Evolutionary conservation across 768 basidiomycete genomes (phyloP), one percentile per base, ranked within the genome.

Genomic region (Rhodocollybia butyracea): DNA sequence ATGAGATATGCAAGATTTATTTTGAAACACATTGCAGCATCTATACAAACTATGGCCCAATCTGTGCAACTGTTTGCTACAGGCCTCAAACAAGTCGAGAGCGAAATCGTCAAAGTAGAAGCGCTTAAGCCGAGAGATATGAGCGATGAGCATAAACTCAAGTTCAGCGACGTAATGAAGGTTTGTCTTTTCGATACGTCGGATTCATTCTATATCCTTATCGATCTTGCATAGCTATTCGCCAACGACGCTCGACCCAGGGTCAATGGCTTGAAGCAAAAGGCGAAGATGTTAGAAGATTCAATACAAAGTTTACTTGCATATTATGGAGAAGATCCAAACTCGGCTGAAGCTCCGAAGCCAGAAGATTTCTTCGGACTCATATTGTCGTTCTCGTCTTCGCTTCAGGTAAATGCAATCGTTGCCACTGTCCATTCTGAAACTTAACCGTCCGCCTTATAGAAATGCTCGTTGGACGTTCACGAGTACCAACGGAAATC

Each of bases 311-410:
- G 77, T 3, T 59, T 94, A 24, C 71, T 91, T 6, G 56, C 62
- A 0, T 97, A 89, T 72, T 96, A 86, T 64, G 93, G 93, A 5
- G 92, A 96, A 66, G 76, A 77, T 51, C 80, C 84, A 2, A 80
- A 84, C 48, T 73, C 81, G 0, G 74, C 82, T 0, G 84, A 91
- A 15, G 75, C 83, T 1, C 77, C 79, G 2, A 91, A 87, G 63
- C 82, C 89, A 0, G 94, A 95, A 66, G 88, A 90, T 58, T 85
- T 97, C 64, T 95, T 97, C 62, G 81, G 78, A 0, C 70, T 86
- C 53, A 78, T 94, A 43, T 74, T 81, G n/a, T 80, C 85, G 0
- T 93, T 94, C 69, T 88, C 86, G 0, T 81, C 82, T 0, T 82
- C 82, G 1, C 73, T 94, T 19, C 84, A 86, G 80, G 88, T 85